Conservation (phyloP, 2,329 filamentous ascomycete genomes). For the Lomentospora prolificans region DNA sequence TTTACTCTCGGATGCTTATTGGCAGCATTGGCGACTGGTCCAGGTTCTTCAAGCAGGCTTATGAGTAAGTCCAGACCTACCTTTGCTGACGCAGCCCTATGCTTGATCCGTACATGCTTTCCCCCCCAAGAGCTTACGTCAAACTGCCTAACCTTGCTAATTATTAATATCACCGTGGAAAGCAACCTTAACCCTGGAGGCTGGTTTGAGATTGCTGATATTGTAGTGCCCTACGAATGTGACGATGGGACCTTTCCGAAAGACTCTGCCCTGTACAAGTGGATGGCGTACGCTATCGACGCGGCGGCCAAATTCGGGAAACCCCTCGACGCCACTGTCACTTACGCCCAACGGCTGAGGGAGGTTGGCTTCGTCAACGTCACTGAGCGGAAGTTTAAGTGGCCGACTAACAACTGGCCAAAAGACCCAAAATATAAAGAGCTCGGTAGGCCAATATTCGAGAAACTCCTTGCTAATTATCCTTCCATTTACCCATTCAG, state of each 20-base stretch:
- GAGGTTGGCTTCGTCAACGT: constrained; percentile 46
- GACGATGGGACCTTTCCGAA: constrained; percentile 22
- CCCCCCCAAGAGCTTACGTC: no score
- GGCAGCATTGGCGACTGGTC: constrained; percentile 20
- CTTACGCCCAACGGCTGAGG: constrained; percentile 28
- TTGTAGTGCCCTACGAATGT: constrained; percentile 17
- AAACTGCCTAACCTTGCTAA: no score
- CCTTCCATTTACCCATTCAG: no score
- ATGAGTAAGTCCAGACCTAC: constrained; percentile 13
- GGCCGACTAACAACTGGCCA: constrained; percentile 43
- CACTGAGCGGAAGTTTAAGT: constrained; percentile 34
- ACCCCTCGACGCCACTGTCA: constrained; percentile 17
- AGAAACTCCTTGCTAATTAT: constrained; percentile 17
- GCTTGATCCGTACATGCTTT: no score
- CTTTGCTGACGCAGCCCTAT: not conserved
- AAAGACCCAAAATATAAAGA: constrained; percentile 41
- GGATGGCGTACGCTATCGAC: constrained; percentile 19
- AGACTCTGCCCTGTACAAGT: constrained; percentile 17
- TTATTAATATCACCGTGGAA: no score
- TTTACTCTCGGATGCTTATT: constrained; percentile 25
- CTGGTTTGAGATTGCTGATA: constrained; percentile 23
- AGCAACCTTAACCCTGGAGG: constrained; percentile 21
- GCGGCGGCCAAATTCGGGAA: constrained; percentile 21
- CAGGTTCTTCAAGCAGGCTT: constrained; percentile 25
- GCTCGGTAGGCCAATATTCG: constrained; percentile 24